Evolutionary conservation across 345 rosid genomes (phyloP), one percentile per base, ranked within the genome.

Genomic region (Raphanus raphanistrum): DNA sequence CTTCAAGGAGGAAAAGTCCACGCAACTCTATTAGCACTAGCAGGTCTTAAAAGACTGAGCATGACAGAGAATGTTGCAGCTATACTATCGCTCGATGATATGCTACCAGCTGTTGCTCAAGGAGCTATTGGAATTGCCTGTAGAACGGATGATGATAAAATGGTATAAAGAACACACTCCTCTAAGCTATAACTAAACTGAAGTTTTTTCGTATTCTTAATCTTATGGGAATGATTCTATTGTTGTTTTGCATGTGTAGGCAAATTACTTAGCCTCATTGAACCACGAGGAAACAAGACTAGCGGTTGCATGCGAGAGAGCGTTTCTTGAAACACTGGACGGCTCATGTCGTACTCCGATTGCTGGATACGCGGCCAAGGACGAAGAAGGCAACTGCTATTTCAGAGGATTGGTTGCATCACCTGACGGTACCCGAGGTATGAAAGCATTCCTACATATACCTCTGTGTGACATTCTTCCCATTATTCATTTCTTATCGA

Each of bases 101-200:
- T 95, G 98, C 98, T 95, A 75, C 99, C 99, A 12, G 99, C 99
- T 38, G 99, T 95, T 87, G 99, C 99, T 71, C 99, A 95, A 81
- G 99, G 99, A 27, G 99, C 99, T 4, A 95, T 95, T 69, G 99
- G 99, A 75, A 92, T 95, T 79, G 98, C 99, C 36, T 92, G 99
- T 79, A 85, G 97, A 82, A 89, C 75, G 25, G 79, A 82, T 80
- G 94, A 95, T 58, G 89, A 89, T 63, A 95, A 86, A 88, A 95
- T 92, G 96, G 99, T 95, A 76, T 35, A 50, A 50, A 50, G 8
- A 57, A 12, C 1, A 27, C 4, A 13, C 32, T 62, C 21, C 25
- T 50, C 9, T 45, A 63, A 55, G 26, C 32, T 32, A 21, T 28
- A 31, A 31, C 33, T 31, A 54, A 3, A 32, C 31, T 45, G 6